Conservation (phyloP, 176 grass and related monocot genomes). For the Cenchrus americanus region DNA sequence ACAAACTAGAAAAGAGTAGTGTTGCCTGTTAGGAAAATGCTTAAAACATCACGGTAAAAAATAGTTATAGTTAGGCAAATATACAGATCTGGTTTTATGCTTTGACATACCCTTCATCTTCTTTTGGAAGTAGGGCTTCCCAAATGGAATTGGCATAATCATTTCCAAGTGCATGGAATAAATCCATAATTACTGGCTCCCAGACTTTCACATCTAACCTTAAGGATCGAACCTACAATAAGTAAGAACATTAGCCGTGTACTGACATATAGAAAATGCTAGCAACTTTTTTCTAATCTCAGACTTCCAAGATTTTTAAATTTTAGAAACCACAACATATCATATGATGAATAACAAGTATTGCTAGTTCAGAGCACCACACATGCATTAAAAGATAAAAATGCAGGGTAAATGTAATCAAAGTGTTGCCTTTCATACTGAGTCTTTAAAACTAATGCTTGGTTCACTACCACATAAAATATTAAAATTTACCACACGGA, state of each 20-base stretch:
- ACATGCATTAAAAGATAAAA: slow-evolving; percentile 13
- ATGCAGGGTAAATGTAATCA: not conserved
- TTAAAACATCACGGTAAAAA: slow-evolving; percentile 23
- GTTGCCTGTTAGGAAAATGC: slow-evolving; percentile 10
- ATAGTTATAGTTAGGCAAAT: not conserved
- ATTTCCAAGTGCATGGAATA: slow-evolving; percentile 89
- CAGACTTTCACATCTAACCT: slow-evolving; percentile 95
- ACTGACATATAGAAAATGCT: slow-evolving; percentile 6
- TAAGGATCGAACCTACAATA: slow-evolving; percentile 84
- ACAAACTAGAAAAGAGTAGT: not conserved
- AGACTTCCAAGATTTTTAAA: slow-evolving; percentile 2
- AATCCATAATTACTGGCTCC: slow-evolving; percentile 85
- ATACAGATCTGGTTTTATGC: not conserved
- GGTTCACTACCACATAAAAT: slow-evolving; percentile 26
- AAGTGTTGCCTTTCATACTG: not conserved
- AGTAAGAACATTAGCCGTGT: slow-evolving; percentile 35
- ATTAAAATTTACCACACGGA: slow-evolving; percentile 3
- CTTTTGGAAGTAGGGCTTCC: slow-evolving; percentile 84
- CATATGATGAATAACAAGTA: slow-evolving; percentile 15
- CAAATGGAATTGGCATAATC: slow-evolving; percentile 91
- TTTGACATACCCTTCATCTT: slow-evolving; percentile 74
- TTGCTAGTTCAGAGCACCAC: not conserved
- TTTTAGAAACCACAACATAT: slow-evolving; percentile 9
- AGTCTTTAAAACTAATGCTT: slow-evolving; percentile 18
- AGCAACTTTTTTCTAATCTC: slow-evolving; percentile 9